phyloP scores from a whole-genome alignment of 345 rosid genomes.

The Gossypium sturtianum region DNA sequence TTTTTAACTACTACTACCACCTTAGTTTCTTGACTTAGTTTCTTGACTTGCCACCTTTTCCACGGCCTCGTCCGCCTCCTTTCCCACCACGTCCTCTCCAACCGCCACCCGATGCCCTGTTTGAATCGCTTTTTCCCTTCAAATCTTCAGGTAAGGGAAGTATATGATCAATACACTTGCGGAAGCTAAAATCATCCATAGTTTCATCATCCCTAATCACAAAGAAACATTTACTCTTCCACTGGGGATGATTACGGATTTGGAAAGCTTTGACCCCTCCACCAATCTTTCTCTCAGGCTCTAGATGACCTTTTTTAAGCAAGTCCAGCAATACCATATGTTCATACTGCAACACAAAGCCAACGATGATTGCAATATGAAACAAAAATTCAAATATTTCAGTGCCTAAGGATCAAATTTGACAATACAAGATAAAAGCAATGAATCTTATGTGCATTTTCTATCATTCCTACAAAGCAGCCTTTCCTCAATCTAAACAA shows the following conservation, averaged over 20 bases:
- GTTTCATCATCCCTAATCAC: conserved; percentile 65
- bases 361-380: background rate
- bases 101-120: conserved; percentile 35
- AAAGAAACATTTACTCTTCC: conserved; percentile 79
- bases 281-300: conserved; percentile 77
- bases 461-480: background rate
- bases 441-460: background rate
- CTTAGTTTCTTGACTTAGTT: conserved; percentile 28
- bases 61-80: conserved; percentile 53
- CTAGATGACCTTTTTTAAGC: conserved; percentile 77
- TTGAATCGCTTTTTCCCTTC: conserved; percentile 41
- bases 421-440: background rate
- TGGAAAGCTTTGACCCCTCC: conserved; percentile 65
- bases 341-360: conserved; percentile 57
- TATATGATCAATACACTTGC: conserved; percentile 88
- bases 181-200: conserved; percentile 88
- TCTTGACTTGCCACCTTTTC: conserved; percentile 39
- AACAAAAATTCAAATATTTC: background rate
- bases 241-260: conserved; percentile 66
- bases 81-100: conserved; percentile 49
- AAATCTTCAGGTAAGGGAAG: conserved; percentile 84
- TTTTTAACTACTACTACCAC: background rate
- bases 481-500: background rate
- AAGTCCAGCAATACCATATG: conserved; percentile 61
- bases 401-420: background rate